These are phyloP conservation scores for Penicillium nordicum DNA, from an alignment of 2,329 filamentous ascomycete genomes.

Conservation along the genomic window DNA sequence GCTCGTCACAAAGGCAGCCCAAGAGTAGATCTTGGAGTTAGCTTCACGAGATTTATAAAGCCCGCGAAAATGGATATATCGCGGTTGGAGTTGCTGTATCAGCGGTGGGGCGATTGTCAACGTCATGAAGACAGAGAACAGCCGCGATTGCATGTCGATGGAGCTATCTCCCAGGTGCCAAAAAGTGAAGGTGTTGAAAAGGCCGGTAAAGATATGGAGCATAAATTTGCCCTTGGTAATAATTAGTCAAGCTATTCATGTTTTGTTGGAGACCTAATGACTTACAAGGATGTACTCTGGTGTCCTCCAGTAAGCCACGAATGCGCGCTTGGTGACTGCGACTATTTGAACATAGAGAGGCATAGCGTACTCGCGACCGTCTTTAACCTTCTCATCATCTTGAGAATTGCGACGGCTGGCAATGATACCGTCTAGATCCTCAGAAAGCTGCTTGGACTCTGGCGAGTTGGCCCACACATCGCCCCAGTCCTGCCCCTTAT, in stretches of 20 bases:
- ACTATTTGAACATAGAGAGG: conserved; percentile 53
- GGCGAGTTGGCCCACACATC: conserved; percentile 57
- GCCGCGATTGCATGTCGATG: conserved; percentile 65
- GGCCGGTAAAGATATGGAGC: conserved; percentile 59
- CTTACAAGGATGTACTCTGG: conserved; percentile 55
- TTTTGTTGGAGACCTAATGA: not conserved
- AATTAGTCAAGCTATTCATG: not conserved
- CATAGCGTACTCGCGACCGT: conserved; percentile 62
- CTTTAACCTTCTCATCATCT: conserved; percentile 41
- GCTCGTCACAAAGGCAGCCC: conserved; percentile 66
- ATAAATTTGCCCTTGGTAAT: conserved; percentile 55
- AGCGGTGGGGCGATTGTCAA: conserved; percentile 70
- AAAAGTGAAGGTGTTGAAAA: conserved; percentile 71
- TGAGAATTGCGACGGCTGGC: conserved; percentile 43
- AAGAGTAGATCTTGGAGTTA: conserved; percentile 76
- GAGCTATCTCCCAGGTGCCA: conserved; percentile 57
- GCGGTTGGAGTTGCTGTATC: conserved; percentile 73
- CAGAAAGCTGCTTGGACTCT: conserved; percentile 46
- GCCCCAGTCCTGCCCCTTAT: conserved; percentile 60
- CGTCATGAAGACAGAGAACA: conserved; percentile 75
- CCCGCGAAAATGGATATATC: conserved; percentile 62
- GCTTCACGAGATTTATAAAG: conserved; percentile 71
- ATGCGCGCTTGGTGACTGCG: conserved; percentile 56
- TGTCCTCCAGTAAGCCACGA: conserved; percentile 62
- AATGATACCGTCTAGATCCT: conserved; percentile 55